Conservation (phyloP, 441 rosid species). For the Erodium moschatum region DNA sequence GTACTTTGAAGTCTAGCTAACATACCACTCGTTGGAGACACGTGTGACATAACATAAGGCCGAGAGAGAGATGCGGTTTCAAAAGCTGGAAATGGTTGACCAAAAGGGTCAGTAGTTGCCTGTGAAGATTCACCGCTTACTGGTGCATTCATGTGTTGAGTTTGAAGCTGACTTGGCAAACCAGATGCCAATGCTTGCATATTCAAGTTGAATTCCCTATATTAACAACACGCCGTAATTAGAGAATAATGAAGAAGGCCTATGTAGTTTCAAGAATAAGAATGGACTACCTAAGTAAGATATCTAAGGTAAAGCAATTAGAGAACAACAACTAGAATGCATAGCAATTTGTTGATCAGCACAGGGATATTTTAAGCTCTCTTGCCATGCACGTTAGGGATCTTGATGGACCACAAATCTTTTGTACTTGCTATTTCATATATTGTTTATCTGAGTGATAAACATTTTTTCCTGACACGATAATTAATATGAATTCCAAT, state of each 20-base stretch:
- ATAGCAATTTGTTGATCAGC: too few species aligned
- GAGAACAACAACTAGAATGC: too few species aligned
- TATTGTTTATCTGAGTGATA: background rate
- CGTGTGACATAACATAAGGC: constrained; percentile 27
- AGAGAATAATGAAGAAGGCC: background rate
- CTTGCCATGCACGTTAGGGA: too few species aligned
- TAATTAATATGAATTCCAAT: constrained; percentile 2
- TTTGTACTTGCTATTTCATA: background rate
- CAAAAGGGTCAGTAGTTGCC: constrained; percentile 19
- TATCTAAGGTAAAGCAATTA: too few species aligned
- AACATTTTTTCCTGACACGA: background rate
- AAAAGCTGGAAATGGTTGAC: constrained; percentile 40
- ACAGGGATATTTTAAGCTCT: too few species aligned
- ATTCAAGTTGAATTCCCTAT: constrained; percentile 15
- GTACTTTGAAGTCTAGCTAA: constrained; percentile 31
- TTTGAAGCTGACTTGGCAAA: constrained; percentile 39
- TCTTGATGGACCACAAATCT: too few species aligned
- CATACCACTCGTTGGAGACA: constrained; percentile 33
- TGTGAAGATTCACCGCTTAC: constrained; percentile 32
- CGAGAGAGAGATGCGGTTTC: constrained; percentile 35
- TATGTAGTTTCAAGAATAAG: background rate
- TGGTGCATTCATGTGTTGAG: constrained; percentile 30
- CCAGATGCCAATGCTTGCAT: constrained; percentile 32
- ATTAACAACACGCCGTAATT: background rate
- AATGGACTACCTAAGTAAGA: background rate